These are phyloP conservation scores for Monosporascus sp. DNA, from an alignment of 2,329 filamentous ascomycete species.

Conservation along the genomic window DNA sequence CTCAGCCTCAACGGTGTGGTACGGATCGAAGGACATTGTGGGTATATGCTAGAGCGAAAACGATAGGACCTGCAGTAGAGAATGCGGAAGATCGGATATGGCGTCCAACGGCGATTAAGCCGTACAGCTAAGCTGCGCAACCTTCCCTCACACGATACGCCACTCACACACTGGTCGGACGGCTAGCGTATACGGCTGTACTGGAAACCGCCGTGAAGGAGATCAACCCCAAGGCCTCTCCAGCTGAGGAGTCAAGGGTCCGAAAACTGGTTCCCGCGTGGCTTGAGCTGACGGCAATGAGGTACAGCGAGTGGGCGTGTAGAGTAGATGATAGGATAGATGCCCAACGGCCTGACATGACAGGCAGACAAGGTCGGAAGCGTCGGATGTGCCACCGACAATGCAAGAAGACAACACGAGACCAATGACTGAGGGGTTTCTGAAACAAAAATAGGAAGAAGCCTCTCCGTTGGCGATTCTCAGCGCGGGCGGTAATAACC, in stretches of 20 bases:
- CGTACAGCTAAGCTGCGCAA: no score
- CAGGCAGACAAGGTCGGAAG: background rate
- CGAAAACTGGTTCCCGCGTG: background rate
- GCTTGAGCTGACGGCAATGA: background rate
- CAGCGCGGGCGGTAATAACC: background rate
- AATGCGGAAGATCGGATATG: background rate
- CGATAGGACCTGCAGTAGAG: background rate
- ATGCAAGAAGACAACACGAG: background rate
- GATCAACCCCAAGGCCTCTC: background rate
- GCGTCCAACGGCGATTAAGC: no score
- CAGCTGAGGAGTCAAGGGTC: background rate
- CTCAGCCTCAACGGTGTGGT: background rate
- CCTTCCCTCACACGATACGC: no score
- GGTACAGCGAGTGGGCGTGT: background rate
- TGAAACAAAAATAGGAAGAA: background rate
- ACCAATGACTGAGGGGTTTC: background rate
- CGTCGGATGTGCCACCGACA: background rate
- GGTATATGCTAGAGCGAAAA: background rate
- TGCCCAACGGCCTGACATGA: background rate
- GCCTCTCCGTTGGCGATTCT: background rate
- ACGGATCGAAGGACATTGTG: background rate
- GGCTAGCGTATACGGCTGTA: no score
- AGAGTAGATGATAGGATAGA: background rate
- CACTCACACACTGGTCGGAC: no score
- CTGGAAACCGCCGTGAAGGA: background rate